Base-by-base conservation (phyloP, 176 grass and related monocot genomes). In the Aegilops longissima region DNA sequence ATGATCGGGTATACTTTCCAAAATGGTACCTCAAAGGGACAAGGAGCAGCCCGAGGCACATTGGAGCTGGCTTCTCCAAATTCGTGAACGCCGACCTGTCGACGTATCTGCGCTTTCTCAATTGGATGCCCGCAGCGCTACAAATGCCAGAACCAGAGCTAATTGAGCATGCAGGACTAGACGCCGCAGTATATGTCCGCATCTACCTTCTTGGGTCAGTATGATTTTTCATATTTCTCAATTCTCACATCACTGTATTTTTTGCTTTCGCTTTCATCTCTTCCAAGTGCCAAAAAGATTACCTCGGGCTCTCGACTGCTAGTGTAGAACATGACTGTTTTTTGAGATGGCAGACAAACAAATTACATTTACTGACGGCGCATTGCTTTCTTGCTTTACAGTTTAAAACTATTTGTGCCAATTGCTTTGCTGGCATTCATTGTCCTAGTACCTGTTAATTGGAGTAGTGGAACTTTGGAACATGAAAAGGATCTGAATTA, bases 381-480 rank as follows among this genome's bases (percentile, higher is more conserved):
- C 61, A 64, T 83, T 78, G 61, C 39, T 29, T 59, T 86, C 73
- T 84, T 77, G 75, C 45, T 81, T 76, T 87, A 54, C 92, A 99
- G 97, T 75, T 87, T 99, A 81, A 96, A 96, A 86, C 91, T 99
- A 88, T 99, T 99, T 96, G 92, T 87, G 49, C 94, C 97, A 76
- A 87, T 96, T 83, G 80, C 94, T 65, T 23, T 94, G 25, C 86
- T 99, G 42, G 92, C 90, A 52, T 96, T 99, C 25, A 20, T 71
- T 61, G 85, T 96, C 54, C 76, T 99, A 18, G 88, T 99, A 76
- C 94, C 94, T 65, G 87, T 96, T 71, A 99, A 99, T 79, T 96
- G 92, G 97, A 92, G 92, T 66, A 92, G 97, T 89, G 73, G 83
- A 87, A 96, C 90, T 35, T 80, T 96, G 80, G 87, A 87, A 76